phyloP scores from a whole-genome alignment of 371 early-diverging fungal species.

The Racocetra persica region DNA sequence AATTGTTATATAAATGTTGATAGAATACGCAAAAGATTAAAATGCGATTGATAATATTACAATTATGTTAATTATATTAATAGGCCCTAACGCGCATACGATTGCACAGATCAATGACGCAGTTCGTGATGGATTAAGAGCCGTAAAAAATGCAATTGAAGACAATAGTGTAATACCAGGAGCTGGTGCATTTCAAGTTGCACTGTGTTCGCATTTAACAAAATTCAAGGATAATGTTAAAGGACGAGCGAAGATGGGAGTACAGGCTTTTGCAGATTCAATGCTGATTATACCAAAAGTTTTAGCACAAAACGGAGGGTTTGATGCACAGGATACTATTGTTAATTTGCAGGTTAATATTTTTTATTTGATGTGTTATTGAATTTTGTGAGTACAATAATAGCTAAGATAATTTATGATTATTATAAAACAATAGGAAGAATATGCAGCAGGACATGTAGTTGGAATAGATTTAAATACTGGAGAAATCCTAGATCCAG shows the following conservation, averaged over 20 bases:
- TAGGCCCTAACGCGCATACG: slow-evolving; percentile 93
- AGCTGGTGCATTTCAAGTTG: slow-evolving; percentile 96
- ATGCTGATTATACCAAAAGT: slow-evolving; percentile 96
- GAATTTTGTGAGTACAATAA: not conserved
- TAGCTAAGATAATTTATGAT: not conserved
- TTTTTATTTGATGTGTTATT: not conserved
- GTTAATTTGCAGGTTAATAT: slow-evolving; percentile 76
- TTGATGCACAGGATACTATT: slow-evolving; percentile 97
- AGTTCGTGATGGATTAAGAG: slow-evolving; percentile 97
- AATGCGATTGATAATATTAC: not conserved
- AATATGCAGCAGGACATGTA: slow-evolving; percentile 86
- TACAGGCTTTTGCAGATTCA: slow-evolving; percentile 97
- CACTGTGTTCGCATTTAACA: slow-evolving; percentile 79
- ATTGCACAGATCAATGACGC: slow-evolving; percentile 97
- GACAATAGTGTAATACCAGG: slow-evolving; percentile 94
- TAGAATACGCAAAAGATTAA: not conserved
- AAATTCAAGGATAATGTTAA: slow-evolving; percentile 91
- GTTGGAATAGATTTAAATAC: slow-evolving; percentile 96
- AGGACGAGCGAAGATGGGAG: slow-evolving; percentile 95
- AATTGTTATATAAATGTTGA: not conserved
- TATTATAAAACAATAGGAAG: slow-evolving; percentile 66
- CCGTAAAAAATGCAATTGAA: slow-evolving; percentile 97
- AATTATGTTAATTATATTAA: not conserved
- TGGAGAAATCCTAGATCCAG: slow-evolving; percentile 95
- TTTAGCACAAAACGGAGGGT: slow-evolving; percentile 95